Base-by-base conservation (phyloP, 108 stramenopile genomes). In the Skeletonema menzelii region DNA sequence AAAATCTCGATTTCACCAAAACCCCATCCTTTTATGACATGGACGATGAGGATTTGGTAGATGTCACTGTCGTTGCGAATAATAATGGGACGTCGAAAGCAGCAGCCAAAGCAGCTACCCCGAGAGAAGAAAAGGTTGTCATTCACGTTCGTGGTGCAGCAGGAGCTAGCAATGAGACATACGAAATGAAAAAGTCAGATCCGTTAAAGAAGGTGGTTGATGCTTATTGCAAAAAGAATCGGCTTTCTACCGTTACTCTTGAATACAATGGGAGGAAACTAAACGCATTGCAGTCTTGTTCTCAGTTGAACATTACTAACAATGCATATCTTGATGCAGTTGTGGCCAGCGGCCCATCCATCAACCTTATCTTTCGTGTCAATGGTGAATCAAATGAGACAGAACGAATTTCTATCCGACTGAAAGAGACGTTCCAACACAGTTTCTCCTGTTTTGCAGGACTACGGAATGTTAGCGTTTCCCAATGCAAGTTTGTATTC, bases 31-130 rank as follows among this genome's bases (percentile, higher is more conserved):
- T 59, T 34, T 86, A 86, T 76, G 91, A 90, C 1, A 87, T 92
- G 80, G 88, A 89, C 58, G 85, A 86, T 55, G 87, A 82, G 59
- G 89, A 90, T 72, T 56, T 92, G 37, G 66, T 91, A 17, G 86
- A 91, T 70, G 80, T 82, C 28, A 61, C 58, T 12, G 67, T 85
- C 12, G 15, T 28, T 32, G 56, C 55, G n/a, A 32, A 31, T 5
- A 15, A 20, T 35, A 11, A 32, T 22, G 11, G 27, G 14, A n/a
- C 17, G 4, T n/a, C 35, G 8, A 22, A 19, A 15, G 6, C 20
- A 30, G 42, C 11, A 40, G 13, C 13, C 22, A 63, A 17, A 35
- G 59, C 19, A 20, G 15, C 40, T 42, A 15, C 40, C 11, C 2
- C 32, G 27, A 6, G 38, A 37, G 24, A 42, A 20, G 75, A 72